A percentile compares a stretch with the other conserved stretches of the same genome.
Conservation (phyloP, 331 rosid species). For the Cucumis variabilis region DNA sequence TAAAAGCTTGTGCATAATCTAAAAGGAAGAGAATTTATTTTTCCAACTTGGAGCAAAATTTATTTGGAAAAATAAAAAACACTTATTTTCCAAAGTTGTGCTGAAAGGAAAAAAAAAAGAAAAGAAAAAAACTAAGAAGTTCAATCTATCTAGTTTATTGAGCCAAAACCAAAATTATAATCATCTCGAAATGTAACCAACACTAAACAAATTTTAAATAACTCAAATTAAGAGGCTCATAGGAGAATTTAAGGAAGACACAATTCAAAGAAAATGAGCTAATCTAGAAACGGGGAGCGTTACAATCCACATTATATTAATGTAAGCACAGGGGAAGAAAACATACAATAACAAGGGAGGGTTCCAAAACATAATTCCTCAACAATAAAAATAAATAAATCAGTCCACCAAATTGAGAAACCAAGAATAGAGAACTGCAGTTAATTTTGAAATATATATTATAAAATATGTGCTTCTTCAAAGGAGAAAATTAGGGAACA, state of each 20-base stretch:
- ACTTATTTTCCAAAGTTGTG: background rate
- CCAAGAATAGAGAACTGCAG: background rate
- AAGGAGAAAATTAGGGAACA: background rate
- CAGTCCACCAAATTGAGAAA: background rate
- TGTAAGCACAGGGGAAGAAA: background rate
- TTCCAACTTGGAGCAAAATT: background rate
- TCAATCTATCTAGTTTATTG: background rate
- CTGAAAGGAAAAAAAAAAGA: background rate
- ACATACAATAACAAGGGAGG: background rate
- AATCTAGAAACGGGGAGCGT: background rate
- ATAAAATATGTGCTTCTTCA: background rate
- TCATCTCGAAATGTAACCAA: background rate
- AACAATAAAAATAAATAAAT: background rate
- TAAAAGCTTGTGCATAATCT: background rate
- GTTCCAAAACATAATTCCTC: background rate
- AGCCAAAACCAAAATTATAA: background rate
- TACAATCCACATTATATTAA: background rate
- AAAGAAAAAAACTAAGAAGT: background rate
- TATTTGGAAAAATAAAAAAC: background rate
- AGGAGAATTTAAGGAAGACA: background rate
- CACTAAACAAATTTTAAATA: background rate
- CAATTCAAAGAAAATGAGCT: background rate
- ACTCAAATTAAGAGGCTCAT: background rate
- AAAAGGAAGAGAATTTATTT: background rate
- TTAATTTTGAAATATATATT: constrained; percentile 4